These are phyloP conservation scores for Hypoxylon sp. DNA, from an alignment of 2,329 filamentous ascomycete genomes.

Conservation along the genomic window DNA sequence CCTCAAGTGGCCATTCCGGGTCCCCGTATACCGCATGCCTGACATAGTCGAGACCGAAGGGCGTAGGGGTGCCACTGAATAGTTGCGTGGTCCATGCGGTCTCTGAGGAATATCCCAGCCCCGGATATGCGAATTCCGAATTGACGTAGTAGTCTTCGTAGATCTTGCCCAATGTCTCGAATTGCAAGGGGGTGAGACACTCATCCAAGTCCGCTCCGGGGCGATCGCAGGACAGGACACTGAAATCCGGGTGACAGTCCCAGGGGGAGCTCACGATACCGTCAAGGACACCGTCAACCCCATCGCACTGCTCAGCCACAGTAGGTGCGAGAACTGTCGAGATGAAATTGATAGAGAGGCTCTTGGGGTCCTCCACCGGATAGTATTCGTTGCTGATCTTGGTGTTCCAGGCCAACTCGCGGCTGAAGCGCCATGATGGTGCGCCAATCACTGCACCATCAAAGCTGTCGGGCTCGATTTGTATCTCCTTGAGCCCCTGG, in stretches of 20 bases:
- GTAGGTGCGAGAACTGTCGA: slow-evolving; percentile 48
- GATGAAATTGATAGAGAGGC: slow-evolving; percentile 39
- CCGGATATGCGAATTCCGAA: slow-evolving; percentile 24
- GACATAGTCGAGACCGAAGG: slow-evolving; percentile 17
- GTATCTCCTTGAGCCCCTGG: slow-evolving; percentile 59
- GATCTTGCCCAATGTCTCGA: slow-evolving; percentile 53
- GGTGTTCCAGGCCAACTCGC: slow-evolving; percentile 40
- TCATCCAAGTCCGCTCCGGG: slow-evolving; percentile 41
- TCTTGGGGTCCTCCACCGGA: slow-evolving; percentile 46
- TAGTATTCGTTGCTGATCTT: slow-evolving; percentile 35
- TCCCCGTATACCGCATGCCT: slow-evolving; percentile 54
- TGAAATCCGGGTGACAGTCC: slow-evolving; percentile 49
- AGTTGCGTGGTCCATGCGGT: slow-evolving; percentile 11
- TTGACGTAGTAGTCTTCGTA: slow-evolving; percentile 35
- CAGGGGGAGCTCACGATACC: slow-evolving; percentile 51
- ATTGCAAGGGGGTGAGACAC: slow-evolving; percentile 56
- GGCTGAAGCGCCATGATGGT: slow-evolving; percentile 44
- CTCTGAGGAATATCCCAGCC: slow-evolving; percentile 26
- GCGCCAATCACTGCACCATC: slow-evolving; percentile 59
- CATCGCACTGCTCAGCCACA: slow-evolving; percentile 53
- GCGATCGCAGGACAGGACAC: slow-evolving; percentile 46
- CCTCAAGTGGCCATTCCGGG: slow-evolving; percentile 43
- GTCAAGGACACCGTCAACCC: slow-evolving; percentile 52
- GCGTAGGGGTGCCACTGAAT: slow-evolving; percentile 4
- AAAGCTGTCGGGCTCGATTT: slow-evolving; percentile 53